Evolutionary conservation across 257 asterid species (phyloP).

Genomic region (Hygrophila difformis): DNA sequence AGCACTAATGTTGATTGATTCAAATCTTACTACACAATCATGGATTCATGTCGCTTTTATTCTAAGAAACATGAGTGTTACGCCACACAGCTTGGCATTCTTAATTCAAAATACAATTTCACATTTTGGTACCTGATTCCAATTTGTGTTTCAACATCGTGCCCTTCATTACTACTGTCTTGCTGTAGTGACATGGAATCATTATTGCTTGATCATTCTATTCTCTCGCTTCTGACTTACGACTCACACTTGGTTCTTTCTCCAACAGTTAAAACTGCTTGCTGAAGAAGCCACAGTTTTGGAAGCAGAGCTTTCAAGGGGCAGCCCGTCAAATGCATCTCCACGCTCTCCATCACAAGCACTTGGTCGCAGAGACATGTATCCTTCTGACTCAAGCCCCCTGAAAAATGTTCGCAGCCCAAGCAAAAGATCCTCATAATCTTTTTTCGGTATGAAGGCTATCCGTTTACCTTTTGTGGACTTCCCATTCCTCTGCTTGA

Average conservation of each 20-base stretch:
- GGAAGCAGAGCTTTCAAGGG: conserved; percentile 44
- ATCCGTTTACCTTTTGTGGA: too few species aligned
- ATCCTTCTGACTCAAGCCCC: conserved; percentile 32
- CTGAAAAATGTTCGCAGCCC: conserved; percentile 32
- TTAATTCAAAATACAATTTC: too few species aligned
- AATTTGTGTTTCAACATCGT: too few species aligned
- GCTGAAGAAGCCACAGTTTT: conserved; percentile 61
- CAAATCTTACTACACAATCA: too few species aligned
- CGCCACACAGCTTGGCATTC: too few species aligned
- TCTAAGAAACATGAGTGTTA: too few species aligned
- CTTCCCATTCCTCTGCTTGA: too few species aligned
- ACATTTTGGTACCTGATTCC: too few species aligned
- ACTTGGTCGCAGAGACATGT: conserved; percentile 48
- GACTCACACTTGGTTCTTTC: background rate
- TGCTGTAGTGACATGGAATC: background rate
- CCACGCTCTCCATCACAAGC: conserved; percentile 60
- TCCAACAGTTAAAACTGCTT: conserved; percentile 61
- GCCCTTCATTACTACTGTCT: too few species aligned
- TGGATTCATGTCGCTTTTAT: too few species aligned
- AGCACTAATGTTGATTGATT: background rate
- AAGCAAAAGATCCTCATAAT: conserved; percentile 36
- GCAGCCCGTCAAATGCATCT: conserved; percentile 36
- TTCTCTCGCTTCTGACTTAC: background rate
- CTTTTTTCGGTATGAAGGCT: too few species aligned
- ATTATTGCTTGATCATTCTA: background rate